Evolutionary conservation across 176 grass and related monocot genomes (phyloP), one percentile per base, ranked within the genome.

Genomic region (Thinopyrum elongatum): DNA sequence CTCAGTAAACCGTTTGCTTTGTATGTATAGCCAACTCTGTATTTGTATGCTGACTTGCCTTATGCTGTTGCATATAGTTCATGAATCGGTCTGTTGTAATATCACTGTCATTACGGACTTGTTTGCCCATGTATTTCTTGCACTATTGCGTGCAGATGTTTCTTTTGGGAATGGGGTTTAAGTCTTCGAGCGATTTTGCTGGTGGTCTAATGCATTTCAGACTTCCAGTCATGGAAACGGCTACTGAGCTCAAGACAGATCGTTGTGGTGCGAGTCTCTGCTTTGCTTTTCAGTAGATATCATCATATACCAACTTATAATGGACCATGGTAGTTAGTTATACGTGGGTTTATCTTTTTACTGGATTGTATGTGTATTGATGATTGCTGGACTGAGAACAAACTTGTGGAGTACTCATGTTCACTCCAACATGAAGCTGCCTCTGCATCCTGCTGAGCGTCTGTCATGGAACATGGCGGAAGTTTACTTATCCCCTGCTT

Each of bases 31-130:
- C 35, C 80, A 87, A 66, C 59, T 49, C 70, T 79, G 49, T 13
- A 46, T 69, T 84, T 84, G 59, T 87, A 81, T 81, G 81, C 81
- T 80, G 62, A 51, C 76, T 55, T 70, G 69, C 11, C 41, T 82
- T 68, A 23, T 33, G 65, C 15, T 78, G 33, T 23, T 90, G 65
- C 73, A 73, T 86, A 86, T 86, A 83, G 79, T 72, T 79, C 5
- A 83, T 19, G 27, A 80, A 26, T 70, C 8, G 29, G 33, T 65
- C 75, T 35, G 12, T 5, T 87, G 1, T 33, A 59, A 33, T 84
- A 62, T 65, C 9, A 47, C 6, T 8, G 51, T 21, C 51, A 57
- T n/a, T 70, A 12, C 17, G 6, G 30, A 38, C 58, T 60, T 21
- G 61, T 46, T 53, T 82, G 49, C 4, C 9, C 34, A 44, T 7